Conservation (phyloP, 345 rosid genomes). For the Combretum micranthum region DNA sequence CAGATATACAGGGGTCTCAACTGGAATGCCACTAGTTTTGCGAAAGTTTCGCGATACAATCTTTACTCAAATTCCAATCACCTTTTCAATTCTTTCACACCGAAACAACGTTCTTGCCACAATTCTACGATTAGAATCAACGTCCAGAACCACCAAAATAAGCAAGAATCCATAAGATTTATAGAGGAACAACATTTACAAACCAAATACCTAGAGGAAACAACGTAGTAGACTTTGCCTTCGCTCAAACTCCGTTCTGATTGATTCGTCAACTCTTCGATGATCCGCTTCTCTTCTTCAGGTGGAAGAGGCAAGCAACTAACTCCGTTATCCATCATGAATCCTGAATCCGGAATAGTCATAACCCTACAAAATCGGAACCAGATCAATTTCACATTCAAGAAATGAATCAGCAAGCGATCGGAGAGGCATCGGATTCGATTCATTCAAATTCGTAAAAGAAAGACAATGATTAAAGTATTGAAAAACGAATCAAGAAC, state of each 20-base stretch:
- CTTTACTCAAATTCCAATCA: too few relatives aligned
- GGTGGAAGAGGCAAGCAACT: slow-evolving; percentile 54
- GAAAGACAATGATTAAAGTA: too few relatives aligned
- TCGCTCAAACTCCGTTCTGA: slow-evolving; percentile 52
- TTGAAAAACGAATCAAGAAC: too few relatives aligned
- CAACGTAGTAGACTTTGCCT: slow-evolving; percentile 67
- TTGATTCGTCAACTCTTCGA: slow-evolving; percentile 37
- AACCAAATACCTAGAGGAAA: slow-evolving; percentile 57
- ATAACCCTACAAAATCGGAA: slow-evolving; percentile 16
- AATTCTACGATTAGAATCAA: too few relatives aligned
- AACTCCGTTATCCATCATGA: slow-evolving; percentile 48
- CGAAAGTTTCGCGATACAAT: too few relatives aligned
- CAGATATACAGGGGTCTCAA: too few relatives aligned
- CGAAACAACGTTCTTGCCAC: too few relatives aligned
- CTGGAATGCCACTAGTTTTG: too few relatives aligned
- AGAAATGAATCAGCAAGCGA: neutral
- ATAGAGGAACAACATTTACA: neutral
- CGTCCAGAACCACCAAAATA: neutral
- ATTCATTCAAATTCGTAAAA: neutral
- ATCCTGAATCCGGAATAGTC: slow-evolving; percentile 47
- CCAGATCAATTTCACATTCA: slow-evolving; percentile 12
- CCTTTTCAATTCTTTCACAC: too few relatives aligned
- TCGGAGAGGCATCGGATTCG: neutral
- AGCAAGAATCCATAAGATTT: neutral
- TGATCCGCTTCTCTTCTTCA: slow-evolving; percentile 60